Evolutionary conservation across 345 rosid genomes (phyloP).

Genomic region (Camelina neglecta): DNA sequence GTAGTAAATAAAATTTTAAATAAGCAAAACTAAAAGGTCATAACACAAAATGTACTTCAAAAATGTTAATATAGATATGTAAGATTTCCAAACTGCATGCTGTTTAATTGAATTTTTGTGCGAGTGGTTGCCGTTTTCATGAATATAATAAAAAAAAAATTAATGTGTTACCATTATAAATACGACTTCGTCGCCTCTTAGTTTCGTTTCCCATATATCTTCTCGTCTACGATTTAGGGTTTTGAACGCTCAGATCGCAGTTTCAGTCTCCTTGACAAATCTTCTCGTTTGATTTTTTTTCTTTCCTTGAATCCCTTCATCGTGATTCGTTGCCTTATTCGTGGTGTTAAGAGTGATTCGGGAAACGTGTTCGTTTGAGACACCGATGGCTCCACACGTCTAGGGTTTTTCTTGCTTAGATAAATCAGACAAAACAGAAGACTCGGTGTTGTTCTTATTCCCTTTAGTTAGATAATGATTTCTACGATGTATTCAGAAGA

Average conservation of each 20-base stretch:
- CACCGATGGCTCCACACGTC: neutral
- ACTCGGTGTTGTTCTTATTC: neutral
- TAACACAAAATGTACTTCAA: too few relatives aligned
- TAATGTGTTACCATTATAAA: too few relatives aligned
- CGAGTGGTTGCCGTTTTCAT: too few relatives aligned
- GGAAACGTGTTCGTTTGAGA: neutral
- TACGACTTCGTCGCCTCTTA: neutral
- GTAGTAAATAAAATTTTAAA: too few relatives aligned
- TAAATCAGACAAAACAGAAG: neutral
- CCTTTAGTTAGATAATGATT: neutral
- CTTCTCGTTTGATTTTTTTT: neutral
- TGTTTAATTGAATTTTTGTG: too few relatives aligned
- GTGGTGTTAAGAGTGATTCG: too few relatives aligned
- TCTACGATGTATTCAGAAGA: neutral
- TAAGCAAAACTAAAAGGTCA: too few relatives aligned
- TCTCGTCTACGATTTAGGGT: neutral
- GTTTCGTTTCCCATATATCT: neutral
- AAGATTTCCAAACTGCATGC: too few relatives aligned
- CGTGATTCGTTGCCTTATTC: neutral
- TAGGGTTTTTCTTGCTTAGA: neutral
- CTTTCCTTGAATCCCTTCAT: too few relatives aligned
- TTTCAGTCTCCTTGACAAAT: neutral
- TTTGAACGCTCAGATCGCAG: neutral
- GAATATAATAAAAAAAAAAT: too few relatives aligned
- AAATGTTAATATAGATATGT: too few relatives aligned